Percentiles rank a stretch among this genome's conserved stretches.
These are phyloP conservation scores for Thelonectria olida DNA, from an alignment of 2,329 filamentous ascomycete genomes.

Conservation along the genomic window DNA sequence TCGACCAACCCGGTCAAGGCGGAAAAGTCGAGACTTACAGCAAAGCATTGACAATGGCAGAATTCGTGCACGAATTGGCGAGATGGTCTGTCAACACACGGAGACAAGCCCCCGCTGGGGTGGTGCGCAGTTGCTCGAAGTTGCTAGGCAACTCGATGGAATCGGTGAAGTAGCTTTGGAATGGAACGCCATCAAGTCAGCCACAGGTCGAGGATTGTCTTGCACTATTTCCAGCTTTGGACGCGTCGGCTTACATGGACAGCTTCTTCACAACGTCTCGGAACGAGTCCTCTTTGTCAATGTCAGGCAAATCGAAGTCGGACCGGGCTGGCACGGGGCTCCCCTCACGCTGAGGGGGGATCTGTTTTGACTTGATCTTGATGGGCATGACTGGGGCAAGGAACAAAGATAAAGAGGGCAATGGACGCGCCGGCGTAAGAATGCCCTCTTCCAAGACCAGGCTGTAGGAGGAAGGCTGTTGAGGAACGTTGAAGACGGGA, in stretches of 20 bases:
- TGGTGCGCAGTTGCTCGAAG: constrained; percentile 78
- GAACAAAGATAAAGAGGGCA: not conserved
- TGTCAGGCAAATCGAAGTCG: constrained; percentile 61
- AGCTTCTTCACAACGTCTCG: constrained; percentile 73
- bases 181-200: constrained; percentile 9
- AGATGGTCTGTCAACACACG: constrained; percentile 71
- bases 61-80: constrained; percentile 70
- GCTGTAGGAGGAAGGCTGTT: not conserved
- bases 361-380: constrained; percentile 47
- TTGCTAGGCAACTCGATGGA: constrained; percentile 71
- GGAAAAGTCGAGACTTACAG: constrained; percentile 61
- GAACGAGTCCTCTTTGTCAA: constrained; percentile 67
- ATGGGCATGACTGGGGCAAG: constrained; percentile 45
- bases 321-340: constrained; percentile 47
- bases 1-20: not conserved
- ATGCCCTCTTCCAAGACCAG: not conserved
- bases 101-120: constrained; percentile 67
- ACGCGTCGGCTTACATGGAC: constrained; percentile 58
- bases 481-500: not conserved
- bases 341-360: constrained; percentile 44
- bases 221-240: not conserved
- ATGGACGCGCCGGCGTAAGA: not conserved
- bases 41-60: constrained; percentile 75
- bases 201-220: not conserved
- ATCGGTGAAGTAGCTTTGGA: constrained; percentile 67